Percentiles rank a stretch among this genome's conserved stretches.
phyloP scores from a whole-genome alignment of 495 filamentous ascomycete species.

The Podospora appendiculata region DNA sequence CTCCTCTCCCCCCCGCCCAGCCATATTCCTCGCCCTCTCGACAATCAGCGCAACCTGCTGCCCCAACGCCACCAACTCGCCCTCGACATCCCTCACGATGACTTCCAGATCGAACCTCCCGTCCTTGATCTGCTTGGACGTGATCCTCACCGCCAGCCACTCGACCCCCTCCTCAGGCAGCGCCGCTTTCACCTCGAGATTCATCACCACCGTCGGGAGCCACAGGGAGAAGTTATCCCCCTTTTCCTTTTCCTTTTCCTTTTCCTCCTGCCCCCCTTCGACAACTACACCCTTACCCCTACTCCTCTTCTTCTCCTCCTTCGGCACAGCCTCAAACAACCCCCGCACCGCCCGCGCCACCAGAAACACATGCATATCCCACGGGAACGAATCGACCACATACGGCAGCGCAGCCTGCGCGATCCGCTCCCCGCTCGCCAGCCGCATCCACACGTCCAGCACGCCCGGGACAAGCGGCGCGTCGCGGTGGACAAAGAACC shows the following conservation, averaged over 20 bases:
- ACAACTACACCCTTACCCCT: too few species aligned
- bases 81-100: constrained; percentile 47
- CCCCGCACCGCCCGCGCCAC: too few species aligned
- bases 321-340: too few species aligned
- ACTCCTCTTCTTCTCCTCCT: too few species aligned
- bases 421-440: too few species aligned
- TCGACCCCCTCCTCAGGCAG: constrained; percentile 53
- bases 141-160: constrained; percentile 56
- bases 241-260: constrained; percentile 4
- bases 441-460: too few species aligned
- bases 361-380: too few species aligned
- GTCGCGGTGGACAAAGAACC: too few species aligned
- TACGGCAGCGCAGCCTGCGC: too few species aligned
- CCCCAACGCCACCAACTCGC: constrained; percentile 53
- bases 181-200: constrained; percentile 57
- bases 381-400: too few species aligned
- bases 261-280: too few species aligned
- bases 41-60: constrained; percentile 57
- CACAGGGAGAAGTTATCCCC: constrained; percentile 34
- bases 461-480: too few species aligned
- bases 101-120: constrained; percentile 62
- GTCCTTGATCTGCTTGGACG: constrained; percentile 49
- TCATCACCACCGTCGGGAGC: constrained; percentile 76
- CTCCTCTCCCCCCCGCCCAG: constrained; percentile 1
- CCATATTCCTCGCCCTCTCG: constrained; percentile 22